Percentiles rank a stretch among this genome's conserved stretches.
phyloP scores from a whole-genome alignment of 139 green algal species.

The Closterium sp. region DNA sequence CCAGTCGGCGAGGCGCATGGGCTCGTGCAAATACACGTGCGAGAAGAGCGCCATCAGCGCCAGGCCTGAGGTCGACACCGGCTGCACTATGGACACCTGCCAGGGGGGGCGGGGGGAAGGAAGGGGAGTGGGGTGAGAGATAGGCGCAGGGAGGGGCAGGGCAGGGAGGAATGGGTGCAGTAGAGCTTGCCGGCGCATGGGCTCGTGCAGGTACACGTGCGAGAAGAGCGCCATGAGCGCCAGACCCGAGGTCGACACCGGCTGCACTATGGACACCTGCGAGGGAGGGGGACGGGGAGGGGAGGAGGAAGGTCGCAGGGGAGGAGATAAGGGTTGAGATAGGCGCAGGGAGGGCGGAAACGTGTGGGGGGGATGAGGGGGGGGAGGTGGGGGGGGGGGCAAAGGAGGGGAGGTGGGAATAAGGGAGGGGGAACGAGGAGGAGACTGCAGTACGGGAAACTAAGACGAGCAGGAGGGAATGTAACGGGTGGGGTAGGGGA shows the following conservation, averaged over 20 bases:
- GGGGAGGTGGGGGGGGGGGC: too few species aligned
- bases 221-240: constrained; percentile 79
- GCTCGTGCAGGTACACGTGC: constrained; percentile 74
- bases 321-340: background rate
- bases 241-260: constrained; percentile 76
- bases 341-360: too few species aligned
- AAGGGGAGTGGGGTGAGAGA: background rate
- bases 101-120: background rate
- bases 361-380: too few species aligned
- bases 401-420: too few species aligned
- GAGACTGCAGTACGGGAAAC: too few species aligned
- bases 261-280: constrained; percentile 85
- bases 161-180: constrained; percentile 44
- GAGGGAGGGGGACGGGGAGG: background rate
- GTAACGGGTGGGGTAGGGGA: too few species aligned
- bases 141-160: constrained; percentile 7
- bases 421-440: too few species aligned
- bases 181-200: constrained; percentile 7
- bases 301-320: background rate
- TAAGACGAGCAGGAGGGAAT: too few species aligned
- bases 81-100: constrained; percentile 37
- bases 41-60: constrained; percentile 79
- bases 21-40: constrained; percentile 75
- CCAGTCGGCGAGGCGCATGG: constrained; percentile 6
- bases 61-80: constrained; percentile 77